Evolutionary conservation across 371 early-diverging fungal genomes (phyloP).

Genomic region (Choanephora cucurbitarum): DNA sequence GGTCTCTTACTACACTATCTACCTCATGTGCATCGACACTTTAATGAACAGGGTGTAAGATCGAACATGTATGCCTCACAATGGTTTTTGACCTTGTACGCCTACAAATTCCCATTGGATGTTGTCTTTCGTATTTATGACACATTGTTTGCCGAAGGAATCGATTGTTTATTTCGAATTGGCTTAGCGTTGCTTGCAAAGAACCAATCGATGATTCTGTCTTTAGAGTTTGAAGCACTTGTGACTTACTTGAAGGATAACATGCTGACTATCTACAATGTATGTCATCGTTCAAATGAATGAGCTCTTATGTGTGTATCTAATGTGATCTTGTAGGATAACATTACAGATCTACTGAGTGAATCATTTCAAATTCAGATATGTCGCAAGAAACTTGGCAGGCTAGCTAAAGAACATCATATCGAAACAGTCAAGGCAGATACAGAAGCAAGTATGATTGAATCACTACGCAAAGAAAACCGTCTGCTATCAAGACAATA

Average conservation of each 20-base stretch:
- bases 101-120: constrained; percentile 91
- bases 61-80: constrained; percentile 92
- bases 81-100: constrained; percentile 96
- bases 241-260: constrained; percentile 85
- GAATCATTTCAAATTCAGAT: constrained; percentile 78
- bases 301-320: constrained; percentile 7
- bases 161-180: constrained; percentile 79
- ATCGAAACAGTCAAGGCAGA: constrained; percentile 61
- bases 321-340: constrained; percentile 38
- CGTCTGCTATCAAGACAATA: constrained; percentile 61
- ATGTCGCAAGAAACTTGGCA: constrained; percentile 63
- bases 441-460: constrained; percentile 67
- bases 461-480: constrained; percentile 68
- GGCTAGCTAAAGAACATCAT: constrained; percentile 71
- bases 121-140: constrained; percentile 91
- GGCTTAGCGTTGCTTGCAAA: constrained; percentile 82
- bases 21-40: constrained; percentile 78
- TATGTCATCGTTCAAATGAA: constrained; percentile 10
- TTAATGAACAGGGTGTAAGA: constrained; percentile 78
- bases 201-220: constrained; percentile 74
- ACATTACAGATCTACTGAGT: constrained; percentile 63
- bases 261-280: constrained; percentile 67
- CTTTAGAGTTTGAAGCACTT: constrained; percentile 79
- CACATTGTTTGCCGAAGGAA: constrained; percentile 87
- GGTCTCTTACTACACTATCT: constrained; percentile 77